Conservation (phyloP, 2,329 filamentous ascomycete genomes). For the Fonsecaea erecta region DNA sequence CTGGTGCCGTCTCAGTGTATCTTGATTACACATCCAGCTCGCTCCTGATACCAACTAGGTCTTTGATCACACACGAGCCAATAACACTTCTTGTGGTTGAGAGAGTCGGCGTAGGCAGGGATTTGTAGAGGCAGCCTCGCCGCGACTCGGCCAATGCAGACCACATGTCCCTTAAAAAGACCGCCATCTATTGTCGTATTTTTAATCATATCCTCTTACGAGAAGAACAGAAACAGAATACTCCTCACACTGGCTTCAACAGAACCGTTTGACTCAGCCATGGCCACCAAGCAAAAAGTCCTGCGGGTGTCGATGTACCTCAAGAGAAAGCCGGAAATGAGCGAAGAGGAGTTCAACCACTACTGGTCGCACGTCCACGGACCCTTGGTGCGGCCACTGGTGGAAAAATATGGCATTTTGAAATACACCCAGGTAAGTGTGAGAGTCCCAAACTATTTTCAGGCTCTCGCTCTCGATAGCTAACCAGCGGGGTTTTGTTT, state of each 20-base stretch:
- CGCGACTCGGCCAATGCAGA: not conserved
- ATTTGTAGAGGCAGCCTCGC: not conserved
- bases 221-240: not conserved
- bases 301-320: conserved; percentile 5
- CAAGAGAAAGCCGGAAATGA: conserved; percentile 2
- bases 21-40: not conserved
- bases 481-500: not conserved
- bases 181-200: not conserved
- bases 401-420: conserved; percentile 15
- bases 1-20: no score
- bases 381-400: conserved; percentile 4
- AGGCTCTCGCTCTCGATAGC: not conserved
- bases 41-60: no score
- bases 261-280: not conserved
- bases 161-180: not conserved
- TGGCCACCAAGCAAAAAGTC: not conserved
- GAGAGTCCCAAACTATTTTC: no score
- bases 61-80: no score
- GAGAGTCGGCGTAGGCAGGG: no score
- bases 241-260: not conserved
- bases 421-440: conserved; percentile 18
- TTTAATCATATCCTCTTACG: no score
- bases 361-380: conserved; percentile 7
- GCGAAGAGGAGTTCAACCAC: conserved; percentile 8
- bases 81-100: no score